Evolutionary conservation across 2,329 filamentous ascomycete species (phyloP).

Genomic region (Fusarium equiseti): DNA sequence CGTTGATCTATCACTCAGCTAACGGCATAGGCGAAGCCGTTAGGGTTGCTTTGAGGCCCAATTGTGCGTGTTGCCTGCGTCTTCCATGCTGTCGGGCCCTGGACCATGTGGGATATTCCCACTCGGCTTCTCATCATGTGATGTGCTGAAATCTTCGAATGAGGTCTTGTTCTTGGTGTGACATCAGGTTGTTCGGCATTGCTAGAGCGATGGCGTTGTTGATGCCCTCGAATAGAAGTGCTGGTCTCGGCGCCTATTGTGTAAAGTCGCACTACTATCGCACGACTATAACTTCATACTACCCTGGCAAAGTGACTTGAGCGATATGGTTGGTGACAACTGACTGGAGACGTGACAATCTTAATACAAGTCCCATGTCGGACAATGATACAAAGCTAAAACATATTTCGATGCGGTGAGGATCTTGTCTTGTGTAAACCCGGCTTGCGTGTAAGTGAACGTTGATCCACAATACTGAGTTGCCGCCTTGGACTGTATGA

Average conservation of each 20-base stretch:
- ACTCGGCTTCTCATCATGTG: slow-evolving; percentile 34
- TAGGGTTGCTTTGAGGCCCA: slow-evolving; percentile 38
- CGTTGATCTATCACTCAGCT: slow-evolving; percentile 14
- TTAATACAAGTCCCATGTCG: slow-evolving; percentile 13
- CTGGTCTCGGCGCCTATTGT: slow-evolving; percentile 33
- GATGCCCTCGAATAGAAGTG: slow-evolving; percentile 27
- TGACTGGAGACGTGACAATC: slow-evolving; percentile 26
- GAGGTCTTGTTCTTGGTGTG: slow-evolving; percentile 29
- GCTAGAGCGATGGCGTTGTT: slow-evolving; percentile 10
- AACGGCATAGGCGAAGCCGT: slow-evolving; percentile 10
- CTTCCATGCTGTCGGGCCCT: slow-evolving; percentile 34
- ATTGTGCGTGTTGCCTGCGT: slow-evolving; percentile 35
- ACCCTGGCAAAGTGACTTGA: slow-evolving; percentile 19
- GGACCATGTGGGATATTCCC: slow-evolving; percentile 20
- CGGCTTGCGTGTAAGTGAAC: neutral
- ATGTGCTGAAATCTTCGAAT: slow-evolving; percentile 36
- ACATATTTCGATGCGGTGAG: slow-evolving; percentile 29
- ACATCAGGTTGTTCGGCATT: slow-evolving; percentile 25
- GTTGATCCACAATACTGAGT: neutral
- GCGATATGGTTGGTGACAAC: slow-evolving; percentile 37
- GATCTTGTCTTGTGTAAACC: neutral
- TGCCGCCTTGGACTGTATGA: neutral
- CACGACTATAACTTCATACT: slow-evolving; percentile 35
- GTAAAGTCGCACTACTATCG: slow-evolving; percentile 37
- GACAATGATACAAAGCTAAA: slow-evolving; percentile 7